phyloP scores from a whole-genome alignment of 2,329 filamentous ascomycete species.

The Chaetomium globosum region DNA sequence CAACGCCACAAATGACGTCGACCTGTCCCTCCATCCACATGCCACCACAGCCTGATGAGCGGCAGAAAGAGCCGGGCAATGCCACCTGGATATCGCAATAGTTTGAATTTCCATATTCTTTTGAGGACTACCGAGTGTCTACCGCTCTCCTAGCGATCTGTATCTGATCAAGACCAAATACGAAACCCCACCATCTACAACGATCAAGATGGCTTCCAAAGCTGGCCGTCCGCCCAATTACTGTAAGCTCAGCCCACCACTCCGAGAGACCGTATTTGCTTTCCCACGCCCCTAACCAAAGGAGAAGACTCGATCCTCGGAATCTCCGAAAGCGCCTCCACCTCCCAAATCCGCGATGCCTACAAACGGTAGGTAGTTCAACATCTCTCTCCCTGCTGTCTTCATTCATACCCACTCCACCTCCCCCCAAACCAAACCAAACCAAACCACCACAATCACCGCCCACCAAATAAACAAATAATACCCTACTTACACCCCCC shows the following conservation, averaged over 20 bases:
- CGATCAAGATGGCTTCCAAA: constrained; percentile 40
- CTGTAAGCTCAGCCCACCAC: constrained; percentile 48
- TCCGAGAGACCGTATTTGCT: no score
- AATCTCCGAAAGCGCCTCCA: constrained; percentile 71
- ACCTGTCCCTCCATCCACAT: constrained; percentile 26
- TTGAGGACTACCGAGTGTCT: neutral
- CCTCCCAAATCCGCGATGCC: constrained; percentile 85
- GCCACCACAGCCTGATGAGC: neutral
- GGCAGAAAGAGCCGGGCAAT: neutral
- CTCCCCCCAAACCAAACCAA: neutral
- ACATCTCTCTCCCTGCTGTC: neutral
- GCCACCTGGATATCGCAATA: neutral
- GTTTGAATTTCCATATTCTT: neutral
- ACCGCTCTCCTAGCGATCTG: neutral
- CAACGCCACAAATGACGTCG: constrained; percentile 51
- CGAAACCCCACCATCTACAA: neutral
- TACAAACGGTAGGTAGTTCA: constrained; percentile 88
- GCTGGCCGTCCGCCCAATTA: constrained; percentile 57
- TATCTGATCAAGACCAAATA: neutral
- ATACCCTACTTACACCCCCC: neutral
- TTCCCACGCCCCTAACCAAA: neutral
- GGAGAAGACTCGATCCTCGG: constrained; percentile 72
- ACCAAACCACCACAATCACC: neutral
- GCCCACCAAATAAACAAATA: no score
- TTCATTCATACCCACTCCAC: no score